Percentiles rank a stretch among this genome's conserved stretches.
phyloP scores from a whole-genome alignment of 1,284 basidiomycete species.

The Pseudozyma thailandica region DNA sequence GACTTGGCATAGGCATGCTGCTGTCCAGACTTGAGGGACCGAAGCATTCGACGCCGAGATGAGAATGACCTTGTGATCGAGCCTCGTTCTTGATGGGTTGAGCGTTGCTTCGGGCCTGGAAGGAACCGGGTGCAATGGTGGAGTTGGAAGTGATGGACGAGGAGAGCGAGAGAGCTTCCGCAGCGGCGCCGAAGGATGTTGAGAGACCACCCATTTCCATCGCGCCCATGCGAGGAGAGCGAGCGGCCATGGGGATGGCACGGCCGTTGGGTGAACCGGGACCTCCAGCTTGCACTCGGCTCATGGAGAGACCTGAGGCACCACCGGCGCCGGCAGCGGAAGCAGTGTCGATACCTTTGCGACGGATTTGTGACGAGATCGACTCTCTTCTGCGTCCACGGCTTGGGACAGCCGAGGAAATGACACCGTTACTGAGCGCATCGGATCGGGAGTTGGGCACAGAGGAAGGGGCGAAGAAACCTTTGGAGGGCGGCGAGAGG shows the following conservation, averaged over 20 bases:
- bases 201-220: constrained; percentile 50
- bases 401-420: constrained; percentile 53
- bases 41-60: constrained; percentile 61
- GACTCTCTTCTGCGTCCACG: constrained; percentile 56
- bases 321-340: constrained; percentile 51
- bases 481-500: constrained; percentile 53
- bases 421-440: constrained; percentile 14
- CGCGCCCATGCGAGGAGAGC: constrained; percentile 41
- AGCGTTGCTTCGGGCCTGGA: constrained; percentile 35
- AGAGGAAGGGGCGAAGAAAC: constrained; percentile 47
- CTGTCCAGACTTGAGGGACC: constrained; percentile 54
- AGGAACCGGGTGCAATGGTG: constrained; percentile 41
- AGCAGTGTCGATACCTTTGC: constrained; percentile 47
- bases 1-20: constrained; percentile 46
- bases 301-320: constrained; percentile 46
- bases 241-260: constrained; percentile 40
- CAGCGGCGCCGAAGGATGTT: constrained; percentile 64
- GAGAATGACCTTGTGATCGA: constrained; percentile 54
- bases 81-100: constrained; percentile 40
- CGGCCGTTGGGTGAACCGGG: constrained; percentile 48
- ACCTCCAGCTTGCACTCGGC: constrained; percentile 19
- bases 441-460: constrained; percentile 35
- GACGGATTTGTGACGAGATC: constrained; percentile 55
- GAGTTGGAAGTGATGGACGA: constrained; percentile 50
- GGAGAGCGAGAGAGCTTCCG: constrained; percentile 57